Evolutionary conservation across 2,329 filamentous ascomycete species (phyloP), one percentile per base, ranked within the genome.

Genomic region (Monilinia fructicola): DNA sequence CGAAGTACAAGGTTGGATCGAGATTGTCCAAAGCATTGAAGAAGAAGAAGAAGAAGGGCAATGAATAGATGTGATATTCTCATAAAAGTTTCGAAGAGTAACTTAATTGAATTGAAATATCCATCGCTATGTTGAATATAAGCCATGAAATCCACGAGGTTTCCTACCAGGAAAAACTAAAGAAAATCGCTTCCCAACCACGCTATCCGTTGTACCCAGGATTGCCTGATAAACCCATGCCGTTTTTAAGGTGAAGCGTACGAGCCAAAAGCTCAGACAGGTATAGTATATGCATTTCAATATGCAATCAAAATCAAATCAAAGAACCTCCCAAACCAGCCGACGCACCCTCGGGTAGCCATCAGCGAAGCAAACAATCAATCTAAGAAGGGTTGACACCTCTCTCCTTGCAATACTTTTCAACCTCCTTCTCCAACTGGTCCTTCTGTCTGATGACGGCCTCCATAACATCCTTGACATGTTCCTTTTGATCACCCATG

Each of bases 381-480:
- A 56, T 12, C 18, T 35, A 56, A 26, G 35, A 26, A 21, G 54
- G 46, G 18, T 61, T 35, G 11, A 67, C 65, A 7, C 60, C 60
- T 69, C 88, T 81, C 78, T 91, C 88, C 54, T 81, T 80, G 73
- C 90, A 92, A 76, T 91, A 93, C 79, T 89, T 90, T 68, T 84
- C 84, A 9, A 93, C 90, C 79, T 93, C 90, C 80, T 90, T 92
- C 68, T 81, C 80, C 74, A 93, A 77, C 67, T 83, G 89, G 64
- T 87, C 84, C 68, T 83, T 83, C 81, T 92, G 90, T 65, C 85
- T 80, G 56, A 81, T 77, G 1, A 87, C 87, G 26, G 82, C 80
- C 23, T 90, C 88, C 86, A 92, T 90, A 74, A 93, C 80, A 26
- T 90, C 88, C 68, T 81, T 90, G 73, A 92, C 87, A 53, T 85